These are phyloP conservation scores for Jamesozyma piceae DNA, from an alignment of 805 yeast species.

Conservation along the genomic window DNA sequence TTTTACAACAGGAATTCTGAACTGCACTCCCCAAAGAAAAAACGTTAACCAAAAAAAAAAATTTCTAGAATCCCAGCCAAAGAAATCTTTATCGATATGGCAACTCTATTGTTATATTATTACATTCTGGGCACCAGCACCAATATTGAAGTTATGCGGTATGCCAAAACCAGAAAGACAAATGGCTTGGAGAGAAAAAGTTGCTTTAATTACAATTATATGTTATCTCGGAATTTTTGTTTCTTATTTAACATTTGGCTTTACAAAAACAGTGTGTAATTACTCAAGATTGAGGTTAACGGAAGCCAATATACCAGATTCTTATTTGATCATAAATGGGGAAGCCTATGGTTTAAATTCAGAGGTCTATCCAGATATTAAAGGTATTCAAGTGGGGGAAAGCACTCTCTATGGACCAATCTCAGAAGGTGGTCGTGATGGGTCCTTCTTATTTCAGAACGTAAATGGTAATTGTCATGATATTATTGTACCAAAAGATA, in stretches of 20 bases:
- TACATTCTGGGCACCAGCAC: slow-evolving; percentile 90
- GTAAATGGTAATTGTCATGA: slow-evolving; percentile 86
- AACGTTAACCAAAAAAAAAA: background rate
- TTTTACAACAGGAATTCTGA: background rate
- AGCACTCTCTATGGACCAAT: slow-evolving; percentile 46
- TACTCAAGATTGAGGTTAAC: slow-evolving; percentile 22
- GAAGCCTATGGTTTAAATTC: slow-evolving; percentile 41
- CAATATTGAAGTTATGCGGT: slow-evolving; percentile 51
- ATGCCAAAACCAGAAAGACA: slow-evolving; percentile 72
- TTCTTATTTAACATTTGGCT: slow-evolving; percentile 84
- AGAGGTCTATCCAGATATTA: background rate
- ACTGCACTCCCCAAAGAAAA: background rate
- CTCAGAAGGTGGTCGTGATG: slow-evolving; percentile 83
- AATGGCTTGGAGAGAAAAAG: slow-evolving; percentile 95
- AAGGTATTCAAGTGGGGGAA: background rate
- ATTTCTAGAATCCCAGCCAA: background rate
- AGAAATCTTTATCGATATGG: slow-evolving; percentile 47
- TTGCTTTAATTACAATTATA: slow-evolving; percentile 73
- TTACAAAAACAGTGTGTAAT: slow-evolving; percentile 73
- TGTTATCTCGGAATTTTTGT: slow-evolving; percentile 63
- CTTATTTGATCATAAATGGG: slow-evolving; percentile 57
- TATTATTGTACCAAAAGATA: slow-evolving; percentile 58
- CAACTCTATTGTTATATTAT: slow-evolving; percentile 64
- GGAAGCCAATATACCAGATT: slow-evolving; percentile 1
- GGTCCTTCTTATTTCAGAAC: slow-evolving; percentile 76